Conservation (phyloP, 2,329 filamentous ascomycete species). For the Pseudofabraea citricarpa region DNA sequence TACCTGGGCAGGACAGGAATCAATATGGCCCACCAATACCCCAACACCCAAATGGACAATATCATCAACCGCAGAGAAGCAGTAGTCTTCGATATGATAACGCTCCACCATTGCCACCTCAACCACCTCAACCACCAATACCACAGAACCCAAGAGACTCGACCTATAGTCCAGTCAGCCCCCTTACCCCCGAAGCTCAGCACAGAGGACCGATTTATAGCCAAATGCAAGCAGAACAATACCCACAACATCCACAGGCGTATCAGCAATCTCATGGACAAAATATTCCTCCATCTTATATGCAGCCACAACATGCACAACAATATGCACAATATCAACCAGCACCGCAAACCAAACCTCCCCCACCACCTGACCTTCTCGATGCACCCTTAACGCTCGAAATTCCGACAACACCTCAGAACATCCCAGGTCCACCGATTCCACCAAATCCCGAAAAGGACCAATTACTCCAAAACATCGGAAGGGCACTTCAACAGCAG, state of each 20-base stretch:
- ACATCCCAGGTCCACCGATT: conserved; percentile 71
- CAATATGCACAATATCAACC: conserved; percentile 23
- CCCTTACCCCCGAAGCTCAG: conserved; percentile 12
- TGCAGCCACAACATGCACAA: conserved; percentile 24
- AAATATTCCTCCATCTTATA: conserved; percentile 13
- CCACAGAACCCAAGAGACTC: conserved; percentile 16
- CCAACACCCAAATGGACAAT: conserved; percentile 10
- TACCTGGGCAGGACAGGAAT: conserved; percentile 16
- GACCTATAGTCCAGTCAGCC: conserved; percentile 12
- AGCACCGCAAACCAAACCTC: conserved; percentile 30
- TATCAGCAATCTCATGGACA: conserved; percentile 11
- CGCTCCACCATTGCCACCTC: conserved; percentile 24
- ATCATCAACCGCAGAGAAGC: conserved; percentile 25
- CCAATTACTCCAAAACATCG: conserved; percentile 73
- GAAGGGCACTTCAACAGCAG: conserved; percentile 61
- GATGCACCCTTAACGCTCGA: conserved; percentile 43
- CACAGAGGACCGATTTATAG: conserved; percentile 14
- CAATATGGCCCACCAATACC: conserved; percentile 18
- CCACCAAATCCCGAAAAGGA: conserved; percentile 96
- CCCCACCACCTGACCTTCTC: conserved; percentile 46
- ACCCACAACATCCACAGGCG: conserved; percentile 2
- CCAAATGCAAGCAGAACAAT: conserved; percentile 17
- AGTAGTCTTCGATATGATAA: conserved; percentile 26
- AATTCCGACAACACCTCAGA: conserved; percentile 39
- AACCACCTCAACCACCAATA: conserved; percentile 24